phyloP scores from a whole-genome alignment of 306 rosid genomes.

The Lathyrus sativus region DNA sequence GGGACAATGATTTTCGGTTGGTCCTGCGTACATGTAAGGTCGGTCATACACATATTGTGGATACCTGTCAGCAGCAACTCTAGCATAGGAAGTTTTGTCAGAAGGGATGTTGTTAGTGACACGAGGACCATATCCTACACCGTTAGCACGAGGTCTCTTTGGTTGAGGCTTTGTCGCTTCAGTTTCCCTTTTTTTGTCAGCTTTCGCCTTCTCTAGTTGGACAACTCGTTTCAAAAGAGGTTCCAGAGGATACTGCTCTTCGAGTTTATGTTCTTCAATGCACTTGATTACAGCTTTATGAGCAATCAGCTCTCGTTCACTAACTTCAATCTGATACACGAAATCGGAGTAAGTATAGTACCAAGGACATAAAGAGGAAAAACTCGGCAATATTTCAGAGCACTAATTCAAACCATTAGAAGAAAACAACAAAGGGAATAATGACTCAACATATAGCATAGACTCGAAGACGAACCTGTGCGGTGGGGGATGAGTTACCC shows the following conservation, averaged over 20 bases:
- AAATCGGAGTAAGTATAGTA: neutral
- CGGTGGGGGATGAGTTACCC: constrained; percentile 73
- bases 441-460: constrained; percentile 3
- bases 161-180: constrained; percentile 96
- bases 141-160: constrained; percentile 93
- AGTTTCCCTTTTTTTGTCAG: constrained; percentile 90
- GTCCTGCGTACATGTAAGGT: constrained; percentile 72
- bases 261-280: constrained; percentile 91
- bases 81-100: constrained; percentile 72
- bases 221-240: constrained; percentile 73
- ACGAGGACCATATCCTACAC: constrained; percentile 73
- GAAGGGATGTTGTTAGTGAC: constrained; percentile 58
- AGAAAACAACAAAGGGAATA: constrained; percentile 9
- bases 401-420: constrained; percentile 33
- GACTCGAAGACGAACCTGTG: constrained; percentile 57
- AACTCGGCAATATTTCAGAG: neutral
- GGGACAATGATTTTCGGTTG: constrained; percentile 77
- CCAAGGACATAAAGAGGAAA: neutral
- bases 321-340: constrained; percentile 79
- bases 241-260: constrained; percentile 79
- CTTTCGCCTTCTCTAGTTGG: constrained; percentile 89
- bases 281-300: constrained; percentile 83
- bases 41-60: constrained; percentile 82
- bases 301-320: constrained; percentile 86
- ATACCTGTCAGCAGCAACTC: constrained; percentile 92